Percentiles rank a stretch among this genome's conserved stretches.
Conservation (phyloP, 805 yeast genomes). For the Pichia nanzhaoensis region DNA sequence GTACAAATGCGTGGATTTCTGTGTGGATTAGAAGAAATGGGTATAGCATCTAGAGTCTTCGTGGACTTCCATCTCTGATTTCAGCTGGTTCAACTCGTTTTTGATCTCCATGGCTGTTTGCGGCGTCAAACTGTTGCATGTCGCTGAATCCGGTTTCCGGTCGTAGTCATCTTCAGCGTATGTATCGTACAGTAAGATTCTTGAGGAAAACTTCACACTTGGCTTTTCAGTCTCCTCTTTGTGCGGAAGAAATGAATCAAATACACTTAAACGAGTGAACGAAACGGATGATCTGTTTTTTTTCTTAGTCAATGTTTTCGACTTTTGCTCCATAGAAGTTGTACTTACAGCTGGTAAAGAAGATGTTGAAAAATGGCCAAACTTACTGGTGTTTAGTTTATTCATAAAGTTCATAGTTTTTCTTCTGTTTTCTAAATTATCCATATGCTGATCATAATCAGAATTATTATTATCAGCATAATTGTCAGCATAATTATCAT, state of each 20-base stretch:
- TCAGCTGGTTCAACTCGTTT: constrained; percentile 75
- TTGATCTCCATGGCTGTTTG: constrained; percentile 77
- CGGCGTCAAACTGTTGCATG: constrained; percentile 89
- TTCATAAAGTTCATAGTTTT: constrained; percentile 12
- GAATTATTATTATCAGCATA: too few relatives aligned
- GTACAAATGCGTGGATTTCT: background rate
- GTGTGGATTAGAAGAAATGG: constrained; percentile 61
- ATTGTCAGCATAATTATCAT: too few relatives aligned
- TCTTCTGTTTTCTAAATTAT: constrained; percentile 1
- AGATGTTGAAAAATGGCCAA: constrained; percentile 10
- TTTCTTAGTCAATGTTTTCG: constrained; percentile 16
- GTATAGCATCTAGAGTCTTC: constrained; percentile 73
- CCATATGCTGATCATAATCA: too few relatives aligned
- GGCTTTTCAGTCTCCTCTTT: constrained; percentile 13
- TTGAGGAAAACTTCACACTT: constrained; percentile 57
- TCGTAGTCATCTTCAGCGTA: constrained; percentile 81
- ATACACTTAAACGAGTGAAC: constrained; percentile 10
- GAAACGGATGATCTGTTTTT: constrained; percentile 20
- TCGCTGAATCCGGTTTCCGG: constrained; percentile 86
- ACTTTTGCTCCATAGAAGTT: constrained; percentile 10
- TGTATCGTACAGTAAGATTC: constrained; percentile 80
- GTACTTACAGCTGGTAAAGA: constrained; percentile 8
- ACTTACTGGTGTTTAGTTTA: constrained; percentile 4
- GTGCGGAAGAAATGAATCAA: constrained; percentile 7
- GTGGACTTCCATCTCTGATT: constrained; percentile 78